These are phyloP conservation scores for Phytophthora citrophthora DNA, from an alignment of 352 stramenopile species.

Conservation along the genomic window DNA sequence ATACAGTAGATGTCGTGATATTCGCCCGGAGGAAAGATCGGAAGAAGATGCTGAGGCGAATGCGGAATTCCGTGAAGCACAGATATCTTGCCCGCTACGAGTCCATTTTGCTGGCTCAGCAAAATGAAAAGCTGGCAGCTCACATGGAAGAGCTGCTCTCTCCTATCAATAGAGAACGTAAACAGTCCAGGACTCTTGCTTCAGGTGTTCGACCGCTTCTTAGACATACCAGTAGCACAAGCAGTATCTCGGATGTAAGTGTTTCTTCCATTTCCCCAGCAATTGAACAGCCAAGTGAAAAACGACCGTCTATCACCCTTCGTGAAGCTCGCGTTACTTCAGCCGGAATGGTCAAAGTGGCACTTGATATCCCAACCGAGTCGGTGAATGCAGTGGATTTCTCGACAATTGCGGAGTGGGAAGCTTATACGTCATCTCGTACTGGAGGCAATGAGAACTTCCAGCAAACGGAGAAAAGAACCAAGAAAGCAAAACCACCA, in stretches of 20 bases:
- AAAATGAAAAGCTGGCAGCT: slow-evolving; percentile 13
- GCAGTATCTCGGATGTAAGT: background rate
- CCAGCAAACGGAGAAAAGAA: slow-evolving; percentile 18
- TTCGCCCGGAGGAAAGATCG: slow-evolving; percentile 36
- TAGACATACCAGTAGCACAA: slow-evolving; percentile 15
- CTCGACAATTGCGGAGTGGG: slow-evolving; percentile 28
- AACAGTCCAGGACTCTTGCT: background rate
- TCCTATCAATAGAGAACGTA: background rate
- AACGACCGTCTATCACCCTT: slow-evolving; percentile 13
- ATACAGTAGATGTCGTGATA: slow-evolving; percentile 32
- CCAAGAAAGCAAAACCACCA: background rate
- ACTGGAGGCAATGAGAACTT: slow-evolving; percentile 6
- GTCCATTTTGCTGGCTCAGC: slow-evolving; percentile 12
- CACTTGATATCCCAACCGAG: slow-evolving; percentile 22
- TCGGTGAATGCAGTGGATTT: slow-evolving; percentile 17
- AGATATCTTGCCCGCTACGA: slow-evolving; percentile 26
- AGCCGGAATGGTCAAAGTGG: slow-evolving; percentile 20
- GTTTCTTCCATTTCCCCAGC: background rate
- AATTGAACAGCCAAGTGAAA: background rate
- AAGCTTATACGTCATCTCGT: slow-evolving; percentile 23
- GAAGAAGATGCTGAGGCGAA: slow-evolving; percentile 27
- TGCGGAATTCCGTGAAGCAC: slow-evolving; percentile 24
- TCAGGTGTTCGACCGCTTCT: slow-evolving; percentile 12
- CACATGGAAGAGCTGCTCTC: slow-evolving; percentile 8
- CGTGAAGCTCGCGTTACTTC: slow-evolving; percentile 15